Conservation (phyloP, 1,284 basidiomycete genomes). For the Ustilago tritici region DNA sequence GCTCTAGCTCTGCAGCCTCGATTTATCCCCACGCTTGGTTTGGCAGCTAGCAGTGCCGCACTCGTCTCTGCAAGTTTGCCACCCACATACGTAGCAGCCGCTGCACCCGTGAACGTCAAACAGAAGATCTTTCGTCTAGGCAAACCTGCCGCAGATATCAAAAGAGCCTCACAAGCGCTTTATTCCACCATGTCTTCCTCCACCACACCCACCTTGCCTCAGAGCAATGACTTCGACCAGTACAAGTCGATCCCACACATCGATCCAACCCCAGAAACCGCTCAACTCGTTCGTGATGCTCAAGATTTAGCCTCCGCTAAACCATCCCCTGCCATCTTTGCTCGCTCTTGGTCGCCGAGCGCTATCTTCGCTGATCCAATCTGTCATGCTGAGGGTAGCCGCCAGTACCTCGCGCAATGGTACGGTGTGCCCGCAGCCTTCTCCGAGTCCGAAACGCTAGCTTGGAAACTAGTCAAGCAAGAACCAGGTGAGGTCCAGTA, state of each 20-base stretch:
- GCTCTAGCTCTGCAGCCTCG: background rate
- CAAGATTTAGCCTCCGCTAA: constrained; percentile 74
- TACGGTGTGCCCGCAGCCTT: constrained; percentile 77
- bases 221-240: background rate
- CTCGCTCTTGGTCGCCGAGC: constrained; percentile 75
- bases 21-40: background rate
- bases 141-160: constrained; percentile 10
- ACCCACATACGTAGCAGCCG: background rate
- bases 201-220: background rate
- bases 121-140: constrained; percentile 26
- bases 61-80: background rate
- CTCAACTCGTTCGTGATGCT: constrained; percentile 23
- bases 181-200: constrained; percentile 30
- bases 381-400: constrained; percentile 23
- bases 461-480: constrained; percentile 73
- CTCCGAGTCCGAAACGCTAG: constrained; percentile 73
- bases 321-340: constrained; percentile 75
- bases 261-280: constrained; percentile 7
- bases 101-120: background rate
- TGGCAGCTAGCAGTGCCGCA: background rate
- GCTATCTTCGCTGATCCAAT: constrained; percentile 75
- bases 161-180: background rate
- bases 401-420: constrained; percentile 72
- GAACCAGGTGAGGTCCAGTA: constrained; percentile 75
- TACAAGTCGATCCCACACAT: background rate